These are phyloP conservation scores for Cytospora paraplurivora DNA, from an alignment of 2,329 filamentous ascomycete genomes.

Conservation along the genomic window DNA sequence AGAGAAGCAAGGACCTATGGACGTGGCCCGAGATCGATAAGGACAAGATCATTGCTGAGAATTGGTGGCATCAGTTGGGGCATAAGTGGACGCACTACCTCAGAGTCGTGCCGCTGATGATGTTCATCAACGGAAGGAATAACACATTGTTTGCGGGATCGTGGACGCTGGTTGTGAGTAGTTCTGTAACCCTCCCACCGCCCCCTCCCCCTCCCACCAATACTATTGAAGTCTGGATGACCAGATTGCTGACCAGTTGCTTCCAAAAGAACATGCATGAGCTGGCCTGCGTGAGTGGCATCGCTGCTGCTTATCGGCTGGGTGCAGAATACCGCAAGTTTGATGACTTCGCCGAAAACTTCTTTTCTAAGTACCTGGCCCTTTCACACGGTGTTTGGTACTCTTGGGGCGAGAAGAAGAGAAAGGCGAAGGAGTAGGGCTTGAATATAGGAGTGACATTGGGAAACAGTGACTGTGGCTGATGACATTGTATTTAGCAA, in stretches of 20 bases:
- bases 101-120: slow-evolving; percentile 69
- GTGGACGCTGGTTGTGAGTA: slow-evolving; percentile 67
- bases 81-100: slow-evolving; percentile 66
- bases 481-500: neutral
- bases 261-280: slow-evolving; percentile 63
- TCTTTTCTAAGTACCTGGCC: slow-evolving; percentile 50
- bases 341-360: slow-evolving; percentile 53
- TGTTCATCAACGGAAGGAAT: slow-evolving; percentile 68
- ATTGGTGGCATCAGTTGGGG: slow-evolving; percentile 71
- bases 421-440: slow-evolving; percentile 24
- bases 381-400: slow-evolving; percentile 49
- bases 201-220: neutral
- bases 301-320: slow-evolving; percentile 69
- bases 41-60: slow-evolving; percentile 60
- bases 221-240: slow-evolving; percentile 32
- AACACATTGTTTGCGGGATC: slow-evolving; percentile 65
- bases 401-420: slow-evolving; percentile 39
- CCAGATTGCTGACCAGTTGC: slow-evolving; percentile 2
- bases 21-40: slow-evolving; percentile 60
- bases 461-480: neutral
- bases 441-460: neutral
- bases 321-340: slow-evolving; percentile 66
- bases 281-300: slow-evolving; percentile 69
- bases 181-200: neutral
- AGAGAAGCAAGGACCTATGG: slow-evolving; percentile 58